Evolutionary conservation across 768 basidiomycete genomes (phyloP).

Genomic region (Boletus insuetus): DNA sequence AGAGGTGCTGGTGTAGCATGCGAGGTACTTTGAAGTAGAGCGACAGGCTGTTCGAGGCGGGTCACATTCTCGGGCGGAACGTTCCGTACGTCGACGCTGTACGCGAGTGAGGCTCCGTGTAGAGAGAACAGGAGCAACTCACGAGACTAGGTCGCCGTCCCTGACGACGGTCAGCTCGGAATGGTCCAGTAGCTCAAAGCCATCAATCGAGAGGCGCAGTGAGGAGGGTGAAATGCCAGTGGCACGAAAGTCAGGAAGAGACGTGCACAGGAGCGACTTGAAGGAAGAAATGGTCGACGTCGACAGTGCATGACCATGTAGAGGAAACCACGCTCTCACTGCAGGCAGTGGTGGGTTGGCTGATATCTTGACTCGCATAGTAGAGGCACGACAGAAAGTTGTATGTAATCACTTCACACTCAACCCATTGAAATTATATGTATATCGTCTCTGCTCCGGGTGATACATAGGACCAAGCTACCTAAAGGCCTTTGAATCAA

Average conservation of each 20-base stretch:
- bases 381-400: no score
- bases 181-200: constrained; percentile 27
- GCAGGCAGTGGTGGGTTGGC: constrained; percentile 45
- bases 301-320: not conserved
- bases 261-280: constrained; percentile 19
- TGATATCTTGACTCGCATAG: constrained; percentile 48
- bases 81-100: constrained; percentile 19
- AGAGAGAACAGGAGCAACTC: not conserved
- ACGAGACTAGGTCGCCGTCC: constrained; percentile 31
- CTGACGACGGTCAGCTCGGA: constrained; percentile 25
- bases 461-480: not conserved
- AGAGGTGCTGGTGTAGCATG: not conserved
- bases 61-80: not conserved
- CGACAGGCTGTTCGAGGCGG: not conserved
- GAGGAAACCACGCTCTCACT: constrained; percentile 53
- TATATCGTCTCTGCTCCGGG: no score
- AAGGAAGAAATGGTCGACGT: constrained; percentile 8
- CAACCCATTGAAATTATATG: no score
- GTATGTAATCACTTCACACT: no score
- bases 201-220: constrained; percentile 26
- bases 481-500: no score
- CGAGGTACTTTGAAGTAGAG: not conserved
- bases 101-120: not conserved
- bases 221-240: not conserved
- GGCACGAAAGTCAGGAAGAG: constrained; percentile 10